Base-by-base conservation (phyloP, 2,329 filamentous ascomycete genomes). In the Verticillium alfalfae region DNA sequence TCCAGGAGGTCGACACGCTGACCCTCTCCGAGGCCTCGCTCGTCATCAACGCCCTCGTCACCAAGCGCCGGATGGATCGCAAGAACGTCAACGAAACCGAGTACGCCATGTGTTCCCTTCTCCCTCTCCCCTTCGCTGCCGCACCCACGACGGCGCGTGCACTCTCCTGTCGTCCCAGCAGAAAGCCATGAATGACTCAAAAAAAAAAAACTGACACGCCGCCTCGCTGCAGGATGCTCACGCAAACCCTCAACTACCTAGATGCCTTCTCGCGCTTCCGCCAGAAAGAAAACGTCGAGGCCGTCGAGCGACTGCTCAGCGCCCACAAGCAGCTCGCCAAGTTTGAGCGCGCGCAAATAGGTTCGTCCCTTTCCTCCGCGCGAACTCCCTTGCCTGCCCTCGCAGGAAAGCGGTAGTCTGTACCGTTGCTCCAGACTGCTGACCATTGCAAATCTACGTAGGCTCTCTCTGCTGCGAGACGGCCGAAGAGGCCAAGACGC, bases 261-360 rank as follows among this genome's bases (percentile, higher is more conserved):
- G 93, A 97, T 70, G 88, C 93, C 65, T 99, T 99, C 77, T 90
- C 93, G 18, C 91, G 95, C 39, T 98, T 98, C 84, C 96, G 97
- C 79, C 88, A 93, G 70, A 93, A 94, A 75, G 92, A 96, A 75
- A 95, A 95, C 67, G 91, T 97, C 71, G 91, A 97, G 78, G 91
- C 92, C n/a, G 92, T 98, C 37, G 93, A 96, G 77, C 87, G 92
- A 63, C 81, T 97, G 69, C 84, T 97, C 66, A 90, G 90, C 67
- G 85, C 89, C 62, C 90, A 92, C 72, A 86, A 87, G 66, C 87
- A 92, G 73, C 80, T 99, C 68, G 91, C 92, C 70, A 91, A 93
- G 74, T 98, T 98, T 73, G 95, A 99, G 83, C 87, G 92, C 70
- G 93, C 92, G 55, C 92, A 97, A 78, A 82, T 98, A 66, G 94